Evolutionary conservation across 164 flowering plant genomes (phyloP), one percentile per base, ranked within the genome.

Genomic region (Kalanchoe fedtschenkoi): DNA sequence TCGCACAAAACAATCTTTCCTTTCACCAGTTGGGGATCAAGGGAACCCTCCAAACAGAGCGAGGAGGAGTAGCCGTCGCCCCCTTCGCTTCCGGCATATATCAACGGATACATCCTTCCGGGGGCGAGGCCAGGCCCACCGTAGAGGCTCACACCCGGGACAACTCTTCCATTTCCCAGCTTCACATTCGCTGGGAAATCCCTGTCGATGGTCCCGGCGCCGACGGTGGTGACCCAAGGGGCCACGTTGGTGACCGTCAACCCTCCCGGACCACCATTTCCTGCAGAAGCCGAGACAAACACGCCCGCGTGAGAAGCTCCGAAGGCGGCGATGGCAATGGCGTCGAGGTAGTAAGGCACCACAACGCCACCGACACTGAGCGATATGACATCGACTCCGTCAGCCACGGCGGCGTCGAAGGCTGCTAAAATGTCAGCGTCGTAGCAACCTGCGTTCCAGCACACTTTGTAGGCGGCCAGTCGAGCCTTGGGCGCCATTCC

Each of bases 401-500:
- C 99, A 5, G 85, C 67, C 0, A 91, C 93, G 8, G 97, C 97
- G 0, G 81, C 65, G 65, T 95, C 97, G 67, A 95, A 87, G 0
- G 93, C 99, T 0, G 95, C 91, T 9, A 95, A 75, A 5, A 95
- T 95, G 71, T 95, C 99, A 11, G 99, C 83, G 51, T 87, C 96
- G 68, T 80, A 91, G 66, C 97, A 91, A 10, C 96, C 99, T 1
- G 83, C 77, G 32, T 10, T 58, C 99, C 99, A 90, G 69, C 97
- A 91, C 0, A 91, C 97, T 63, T 95, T 95, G 61, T 95, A 95
- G 11, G 80, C 85, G 2, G 99, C 97, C 5, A 95, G 80, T 0
- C 96, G 72, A 0, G 99, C 99, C 35, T 87, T 89, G 0, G 99
- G 97, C 1, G 99, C 99, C 93, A 95, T 89, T 1, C 99, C 99